Percentiles rank a stretch among this genome's conserved stretches.
Evolutionary conservation across 208 protist genomes (phyloP).

Genomic region (Trichomonas tenax): DNA sequence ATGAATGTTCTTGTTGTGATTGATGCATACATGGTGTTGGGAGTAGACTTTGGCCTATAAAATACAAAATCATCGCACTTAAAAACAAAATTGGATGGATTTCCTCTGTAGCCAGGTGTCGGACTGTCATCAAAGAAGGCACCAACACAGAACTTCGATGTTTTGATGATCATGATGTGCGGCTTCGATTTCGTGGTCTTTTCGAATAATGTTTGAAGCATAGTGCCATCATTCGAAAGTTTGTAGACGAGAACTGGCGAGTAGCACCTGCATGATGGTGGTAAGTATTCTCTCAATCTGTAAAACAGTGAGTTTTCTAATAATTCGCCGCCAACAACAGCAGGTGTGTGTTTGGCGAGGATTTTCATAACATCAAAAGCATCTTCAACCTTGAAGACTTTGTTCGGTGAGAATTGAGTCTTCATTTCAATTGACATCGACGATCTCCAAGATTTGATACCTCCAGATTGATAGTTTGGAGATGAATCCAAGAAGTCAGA

Average conservation of each 20-base stretch:
- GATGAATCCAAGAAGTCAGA: not conserved
- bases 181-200: not conserved
- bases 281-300: not conserved
- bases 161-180: not conserved
- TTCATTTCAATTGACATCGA: not conserved
- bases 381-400: not conserved
- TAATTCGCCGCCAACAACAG: not conserved
- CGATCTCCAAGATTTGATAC: not conserved
- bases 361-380: not conserved
- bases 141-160: not conserved
- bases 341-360: not conserved
- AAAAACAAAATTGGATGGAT: not conserved
- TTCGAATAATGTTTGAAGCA: not conserved
- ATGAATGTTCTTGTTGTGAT: not conserved
- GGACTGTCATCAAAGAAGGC: not conserved
- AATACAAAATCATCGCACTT: not conserved
- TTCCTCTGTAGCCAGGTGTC: not conserved
- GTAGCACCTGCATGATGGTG: not conserved
- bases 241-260: not conserved
- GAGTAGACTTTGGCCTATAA: not conserved
- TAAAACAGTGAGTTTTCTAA: not conserved
- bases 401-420: not conserved
- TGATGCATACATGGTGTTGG: not conserved
- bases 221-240: not conserved
- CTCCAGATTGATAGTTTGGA: not conserved